Conservation (phyloP, 2,329 filamentous ascomycete species). For the Ceratocystis huliohia region DNA sequence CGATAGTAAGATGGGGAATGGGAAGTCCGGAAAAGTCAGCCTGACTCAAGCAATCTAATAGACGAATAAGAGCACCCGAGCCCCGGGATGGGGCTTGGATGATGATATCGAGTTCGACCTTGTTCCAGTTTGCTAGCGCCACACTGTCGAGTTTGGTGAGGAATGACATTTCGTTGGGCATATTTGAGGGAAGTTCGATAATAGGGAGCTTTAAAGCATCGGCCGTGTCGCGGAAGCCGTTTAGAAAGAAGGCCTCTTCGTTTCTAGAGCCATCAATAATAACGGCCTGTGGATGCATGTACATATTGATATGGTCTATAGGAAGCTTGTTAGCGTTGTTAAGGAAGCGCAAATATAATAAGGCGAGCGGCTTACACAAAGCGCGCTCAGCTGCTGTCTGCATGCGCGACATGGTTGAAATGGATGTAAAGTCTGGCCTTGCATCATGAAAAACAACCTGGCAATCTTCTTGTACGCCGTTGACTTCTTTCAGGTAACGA, state of each 20-base stretch:
- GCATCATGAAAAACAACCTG: slow-evolving; percentile 56
- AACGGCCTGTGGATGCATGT: slow-evolving; percentile 64
- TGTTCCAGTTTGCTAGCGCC: slow-evolving; percentile 68
- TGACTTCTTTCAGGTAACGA: slow-evolving; percentile 58
- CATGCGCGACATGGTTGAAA: slow-evolving; percentile 59
- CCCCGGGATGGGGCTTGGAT: slow-evolving; percentile 61
- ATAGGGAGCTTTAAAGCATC: slow-evolving; percentile 44
- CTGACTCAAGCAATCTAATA: slow-evolving; percentile 60
- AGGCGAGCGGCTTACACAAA: slow-evolving; percentile 38
- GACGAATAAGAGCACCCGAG: slow-evolving; percentile 60
- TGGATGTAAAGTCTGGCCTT: slow-evolving; percentile 57
- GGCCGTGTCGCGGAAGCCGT: slow-evolving; percentile 45
- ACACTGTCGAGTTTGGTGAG: slow-evolving; percentile 62
- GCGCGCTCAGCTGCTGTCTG: slow-evolving; percentile 50
- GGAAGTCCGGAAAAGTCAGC: slow-evolving; percentile 64
- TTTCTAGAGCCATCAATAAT: slow-evolving; percentile 54
- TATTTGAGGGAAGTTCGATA: slow-evolving; percentile 58
- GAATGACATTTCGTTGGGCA: slow-evolving; percentile 57
- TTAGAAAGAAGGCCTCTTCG: slow-evolving; percentile 58
- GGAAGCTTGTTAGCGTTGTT: slow-evolving; percentile 10
- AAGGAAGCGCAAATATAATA: not conserved
- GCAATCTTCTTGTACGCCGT: slow-evolving; percentile 63
- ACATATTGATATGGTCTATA: slow-evolving; percentile 54
- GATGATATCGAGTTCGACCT: slow-evolving; percentile 65
- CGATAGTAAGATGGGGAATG: slow-evolving; percentile 66